Percentiles rank a stretch among this genome's conserved stretches.
Evolutionary conservation across 208 protist species (phyloP).

Genomic region (Wallacemonas sp.): DNA sequence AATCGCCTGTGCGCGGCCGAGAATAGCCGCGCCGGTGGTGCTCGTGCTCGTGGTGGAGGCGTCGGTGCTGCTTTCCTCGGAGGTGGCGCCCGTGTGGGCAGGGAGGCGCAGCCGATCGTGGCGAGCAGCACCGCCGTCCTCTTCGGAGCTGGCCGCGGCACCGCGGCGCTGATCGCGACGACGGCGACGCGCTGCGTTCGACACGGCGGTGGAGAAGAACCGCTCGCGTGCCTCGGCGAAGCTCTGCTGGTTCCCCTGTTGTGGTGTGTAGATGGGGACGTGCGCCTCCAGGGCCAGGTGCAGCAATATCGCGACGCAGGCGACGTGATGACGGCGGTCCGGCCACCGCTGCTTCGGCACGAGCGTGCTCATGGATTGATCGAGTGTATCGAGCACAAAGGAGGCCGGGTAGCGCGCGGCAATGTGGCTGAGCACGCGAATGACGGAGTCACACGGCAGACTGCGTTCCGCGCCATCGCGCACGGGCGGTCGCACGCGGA

Average conservation of each 20-base stretch:
- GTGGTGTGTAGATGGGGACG: conserved; percentile 49
- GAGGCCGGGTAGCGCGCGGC: conserved; percentile 43
- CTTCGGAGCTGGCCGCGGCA: neutral
- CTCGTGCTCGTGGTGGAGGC: conserved; percentile 8
- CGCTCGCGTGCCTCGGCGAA: conserved; percentile 30
- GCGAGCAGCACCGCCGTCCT: conserved; percentile 4
- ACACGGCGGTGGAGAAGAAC: conserved; percentile 19
- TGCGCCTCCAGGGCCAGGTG: conserved; percentile 73
- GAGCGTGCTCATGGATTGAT: conserved; percentile 56
- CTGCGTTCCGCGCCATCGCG: conserved; percentile 50
- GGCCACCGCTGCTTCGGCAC: conserved; percentile 70
- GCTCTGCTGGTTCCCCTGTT: conserved; percentile 40
- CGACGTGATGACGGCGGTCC: conserved; percentile 63
- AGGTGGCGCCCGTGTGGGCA: conserved; percentile 18
- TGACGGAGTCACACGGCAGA: conserved; percentile 69
- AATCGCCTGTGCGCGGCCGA: conserved; percentile 11
- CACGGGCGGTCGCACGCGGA: conserved; percentile 57
- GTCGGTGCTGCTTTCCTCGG: conserved; percentile 45
- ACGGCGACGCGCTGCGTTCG: neutral
- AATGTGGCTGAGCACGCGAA: conserved; percentile 69
- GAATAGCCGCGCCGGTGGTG: conserved; percentile 1
- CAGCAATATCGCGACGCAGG: conserved; percentile 70
- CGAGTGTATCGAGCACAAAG: conserved; percentile 62
- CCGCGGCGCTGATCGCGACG: conserved; percentile 7
- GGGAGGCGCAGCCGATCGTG: conserved; percentile 17